Evolutionary conservation across 495 filamentous ascomycete species (phyloP).

Genomic region (Penicillium psychrofluorescens): DNA sequence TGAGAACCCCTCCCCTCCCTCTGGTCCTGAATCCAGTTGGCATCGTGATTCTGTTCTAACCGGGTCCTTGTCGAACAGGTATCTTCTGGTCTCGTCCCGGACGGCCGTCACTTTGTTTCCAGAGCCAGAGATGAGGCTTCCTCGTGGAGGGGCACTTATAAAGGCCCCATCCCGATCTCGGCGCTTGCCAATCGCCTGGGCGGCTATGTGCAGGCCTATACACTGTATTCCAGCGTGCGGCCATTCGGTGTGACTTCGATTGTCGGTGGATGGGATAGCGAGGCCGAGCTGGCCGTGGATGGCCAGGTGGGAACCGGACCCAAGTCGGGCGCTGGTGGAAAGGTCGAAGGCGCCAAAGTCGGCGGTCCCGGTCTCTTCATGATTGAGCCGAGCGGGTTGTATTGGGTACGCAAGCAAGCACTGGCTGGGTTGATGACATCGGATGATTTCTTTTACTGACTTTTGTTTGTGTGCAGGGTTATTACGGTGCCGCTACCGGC

Average conservation of each 20-base stretch:
- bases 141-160: constrained; percentile 81
- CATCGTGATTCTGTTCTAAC: not conserved
- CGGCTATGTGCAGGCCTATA: constrained; percentile 93
- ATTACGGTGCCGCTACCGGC: constrained; percentile 94
- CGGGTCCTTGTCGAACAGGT: constrained; percentile 47
- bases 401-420: constrained; percentile 60
- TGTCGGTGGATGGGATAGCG: constrained; percentile 85
- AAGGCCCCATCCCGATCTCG: constrained; percentile 79
- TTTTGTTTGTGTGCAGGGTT: constrained; percentile 48
- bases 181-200: constrained; percentile 87
- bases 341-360: constrained; percentile 62
- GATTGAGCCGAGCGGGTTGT: constrained; percentile 94
- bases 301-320: constrained; percentile 81
- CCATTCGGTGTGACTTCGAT: constrained; percentile 96
- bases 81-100: constrained; percentile 85
- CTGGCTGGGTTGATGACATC: not conserved
- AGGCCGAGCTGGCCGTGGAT: constrained; percentile 71
- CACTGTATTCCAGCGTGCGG: constrained; percentile 89
- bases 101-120: constrained; percentile 90
- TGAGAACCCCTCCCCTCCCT: constrained; percentile 37
- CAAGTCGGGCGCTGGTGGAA: constrained; percentile 69
- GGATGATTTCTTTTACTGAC: not conserved
- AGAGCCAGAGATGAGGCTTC: constrained; percentile 90
- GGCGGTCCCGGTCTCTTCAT: constrained; percentile 94
- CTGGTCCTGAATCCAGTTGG: not conserved